Evolutionary conservation across 768 basidiomycete genomes (phyloP).

Genomic region (Melanogaster broomeanus): DNA sequence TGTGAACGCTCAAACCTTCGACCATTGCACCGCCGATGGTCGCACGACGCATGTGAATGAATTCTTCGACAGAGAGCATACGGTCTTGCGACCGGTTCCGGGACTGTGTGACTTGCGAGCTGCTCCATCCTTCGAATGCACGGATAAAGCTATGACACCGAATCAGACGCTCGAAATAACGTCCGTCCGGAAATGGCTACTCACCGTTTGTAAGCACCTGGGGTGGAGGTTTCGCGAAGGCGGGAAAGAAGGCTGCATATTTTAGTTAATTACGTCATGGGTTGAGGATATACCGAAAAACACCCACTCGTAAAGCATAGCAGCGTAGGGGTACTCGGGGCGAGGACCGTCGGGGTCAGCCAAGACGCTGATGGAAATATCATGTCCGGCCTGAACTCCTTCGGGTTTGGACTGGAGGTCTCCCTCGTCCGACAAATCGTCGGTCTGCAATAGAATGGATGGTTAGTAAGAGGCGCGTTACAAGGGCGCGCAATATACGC

Average conservation of each 20-base stretch:
- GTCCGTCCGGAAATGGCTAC: neutral
- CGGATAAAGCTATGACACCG: conserved; percentile 28
- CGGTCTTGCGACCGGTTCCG: conserved; percentile 36
- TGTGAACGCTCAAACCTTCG: conserved; percentile 30
- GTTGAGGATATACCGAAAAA: neutral
- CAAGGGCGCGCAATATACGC: neutral
- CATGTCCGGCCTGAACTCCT: conserved; percentile 33
- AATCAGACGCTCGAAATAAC: conserved; percentile 1
- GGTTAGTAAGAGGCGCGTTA: conserved; percentile 3
- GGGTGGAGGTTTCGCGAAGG: conserved; percentile 38
- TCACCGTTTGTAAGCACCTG: conserved; percentile 37
- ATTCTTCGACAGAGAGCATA: conserved; percentile 40
- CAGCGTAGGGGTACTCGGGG: conserved; percentile 38
- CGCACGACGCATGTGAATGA: conserved; percentile 37
- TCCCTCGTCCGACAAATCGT: conserved; percentile 40
- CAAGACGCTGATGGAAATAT: conserved; percentile 32
- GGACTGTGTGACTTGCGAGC: conserved; percentile 38
- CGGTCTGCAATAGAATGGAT: conserved; percentile 23
- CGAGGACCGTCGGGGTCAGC: conserved; percentile 26
- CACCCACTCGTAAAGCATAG: conserved; percentile 41
- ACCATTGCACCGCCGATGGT: conserved; percentile 41
- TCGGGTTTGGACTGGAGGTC: conserved; percentile 37
- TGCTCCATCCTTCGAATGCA: conserved; percentile 38
- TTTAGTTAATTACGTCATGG: conserved; percentile 12
- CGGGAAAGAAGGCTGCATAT: conserved; percentile 31